Evolutionary conservation across 2,329 filamentous ascomycete species (phyloP).

Genomic region (Trichophyton schoenleinii): DNA sequence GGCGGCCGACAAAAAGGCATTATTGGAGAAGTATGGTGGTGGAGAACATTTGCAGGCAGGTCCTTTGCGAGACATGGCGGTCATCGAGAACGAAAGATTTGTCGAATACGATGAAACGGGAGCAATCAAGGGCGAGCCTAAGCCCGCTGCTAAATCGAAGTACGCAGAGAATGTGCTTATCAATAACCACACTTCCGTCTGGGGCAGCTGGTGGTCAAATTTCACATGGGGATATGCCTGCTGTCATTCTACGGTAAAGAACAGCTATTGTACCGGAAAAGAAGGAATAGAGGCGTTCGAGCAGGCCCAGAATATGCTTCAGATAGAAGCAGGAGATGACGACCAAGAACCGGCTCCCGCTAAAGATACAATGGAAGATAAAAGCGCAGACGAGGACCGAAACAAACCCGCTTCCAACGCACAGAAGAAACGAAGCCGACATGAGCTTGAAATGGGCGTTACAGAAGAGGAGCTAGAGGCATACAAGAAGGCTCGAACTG

Average conservation of each 20-base stretch:
- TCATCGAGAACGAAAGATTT: constrained; percentile 72
- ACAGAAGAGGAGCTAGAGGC: constrained; percentile 77
- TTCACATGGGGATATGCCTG: constrained; percentile 96
- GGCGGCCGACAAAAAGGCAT: constrained; percentile 52
- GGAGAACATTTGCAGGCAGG: constrained; percentile 50
- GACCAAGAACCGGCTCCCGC: constrained; percentile 15
- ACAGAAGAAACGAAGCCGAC: constrained; percentile 54
- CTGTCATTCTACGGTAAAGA: constrained; percentile 86
- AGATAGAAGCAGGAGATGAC: constrained; percentile 24
- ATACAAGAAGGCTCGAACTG: constrained; percentile 63
- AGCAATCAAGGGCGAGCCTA: constrained; percentile 73
- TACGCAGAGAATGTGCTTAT: constrained; percentile 77
- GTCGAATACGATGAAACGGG: constrained; percentile 91
- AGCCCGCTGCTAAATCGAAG: constrained; percentile 68
- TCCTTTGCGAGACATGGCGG: constrained; percentile 51
- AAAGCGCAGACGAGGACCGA: constrained; percentile 11
- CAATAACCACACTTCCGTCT: constrained; percentile 86
- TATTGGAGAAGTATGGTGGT: constrained; percentile 73
- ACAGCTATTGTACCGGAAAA: constrained; percentile 93
- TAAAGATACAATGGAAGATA: constrained; percentile 23
- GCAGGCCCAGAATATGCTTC: constrained; percentile 52
- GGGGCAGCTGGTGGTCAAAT: constrained; percentile 94
- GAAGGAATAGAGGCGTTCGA: constrained; percentile 72
- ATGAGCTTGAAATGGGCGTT: constrained; percentile 66
- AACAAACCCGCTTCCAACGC: constrained; percentile 14